These are phyloP conservation scores for Mortierella sp. DNA, from an alignment of 371 early-diverging fungal genomes.

Conservation along the genomic window DNA sequence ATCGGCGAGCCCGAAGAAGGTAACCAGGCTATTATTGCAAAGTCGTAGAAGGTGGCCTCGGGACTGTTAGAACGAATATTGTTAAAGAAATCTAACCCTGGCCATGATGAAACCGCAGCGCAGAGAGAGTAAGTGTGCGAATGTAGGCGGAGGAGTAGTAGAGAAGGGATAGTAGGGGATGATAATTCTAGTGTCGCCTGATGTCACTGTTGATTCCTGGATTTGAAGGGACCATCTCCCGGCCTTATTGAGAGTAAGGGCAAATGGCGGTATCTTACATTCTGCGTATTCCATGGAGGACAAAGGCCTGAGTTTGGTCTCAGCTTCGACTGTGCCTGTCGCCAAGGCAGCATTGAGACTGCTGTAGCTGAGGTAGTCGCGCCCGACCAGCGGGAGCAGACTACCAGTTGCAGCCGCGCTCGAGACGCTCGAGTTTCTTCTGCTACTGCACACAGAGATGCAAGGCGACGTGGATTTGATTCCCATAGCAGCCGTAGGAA, in stretches of 20 bases:
- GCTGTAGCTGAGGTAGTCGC: conserved; percentile 27
- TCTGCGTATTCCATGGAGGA: conserved; percentile 51
- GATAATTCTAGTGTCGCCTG: conserved; percentile 1
- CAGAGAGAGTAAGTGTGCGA: not conserved
- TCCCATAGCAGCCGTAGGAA: conserved; percentile 36
- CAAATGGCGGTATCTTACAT: conserved; percentile 26
- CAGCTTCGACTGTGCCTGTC: conserved; percentile 7
- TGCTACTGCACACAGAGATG: conserved; percentile 3
- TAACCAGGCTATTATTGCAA: conserved; percentile 24
- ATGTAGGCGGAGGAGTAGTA: not conserved
- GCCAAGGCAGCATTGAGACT: conserved; percentile 19
- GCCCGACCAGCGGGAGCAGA: conserved; percentile 52
- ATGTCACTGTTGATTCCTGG: not conserved
- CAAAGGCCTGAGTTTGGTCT: conserved; percentile 22
- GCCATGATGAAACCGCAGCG: not conserved
- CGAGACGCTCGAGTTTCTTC: not conserved
- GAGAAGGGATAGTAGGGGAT: not conserved
- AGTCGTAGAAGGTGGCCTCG: no score
- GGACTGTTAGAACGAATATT: no score
- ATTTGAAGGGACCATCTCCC: not conserved
- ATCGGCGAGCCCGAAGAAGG: conserved; percentile 5
- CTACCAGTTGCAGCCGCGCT: not conserved
- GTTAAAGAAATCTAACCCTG: no score
- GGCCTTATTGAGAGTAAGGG: no score
- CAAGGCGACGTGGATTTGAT: conserved; percentile 27